Base-by-base conservation (phyloP, 208 protist genomes). In the Leishmania gerbilli region DNA sequence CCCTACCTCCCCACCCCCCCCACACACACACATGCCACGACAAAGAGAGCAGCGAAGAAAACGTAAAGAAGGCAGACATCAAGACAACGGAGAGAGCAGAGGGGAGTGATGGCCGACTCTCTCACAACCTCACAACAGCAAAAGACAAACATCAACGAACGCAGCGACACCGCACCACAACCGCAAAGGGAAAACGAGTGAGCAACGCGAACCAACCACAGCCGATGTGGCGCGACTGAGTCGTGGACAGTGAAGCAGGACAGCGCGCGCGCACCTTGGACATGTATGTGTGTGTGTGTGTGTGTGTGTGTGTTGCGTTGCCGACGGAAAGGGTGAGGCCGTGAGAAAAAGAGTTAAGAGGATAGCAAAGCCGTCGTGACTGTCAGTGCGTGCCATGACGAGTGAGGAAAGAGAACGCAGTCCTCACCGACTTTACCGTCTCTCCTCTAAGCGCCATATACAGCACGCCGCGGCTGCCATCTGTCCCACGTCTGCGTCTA, bases 1-100 rank as follows among this genome's bases (percentile, higher is more conserved):
- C 13, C 24, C 37, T 40, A 45, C 7, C 19, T 37, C 34, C 34
- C 34, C 34, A 37, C 0, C 6, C 56, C 56, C 0, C 6, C 0
- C 9, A 37, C 64, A 0, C 42, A 69, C 64, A 19, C 40, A 37
- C 69, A 74, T 11, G 47, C 42, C 19, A 31, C 21, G 3, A 27
- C 69, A 56, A n/a, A 64, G n/a, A 84, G 34, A 45, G 8, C 2
- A 40, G 15, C 34, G 31, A 68, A 6, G 34, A 24, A 56, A 56
- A 76, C 11, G 55, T n/a, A 77, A 56, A 74, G 74, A n/a, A 76
- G 11, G 58, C 27, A 11, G n/a, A 64, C 11, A 64, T 3, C 19
- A 64, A 31, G 74, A 79, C 34, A 81, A 15, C n/a, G 65, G 31
- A 81, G 37, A 69, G 58, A 79, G 34, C 42, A 68, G 17, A 13